Evolutionary conservation across 441 rosid species (phyloP), one percentile per base, ranked within the genome.

Genomic region (Aquilaria agallochum): DNA sequence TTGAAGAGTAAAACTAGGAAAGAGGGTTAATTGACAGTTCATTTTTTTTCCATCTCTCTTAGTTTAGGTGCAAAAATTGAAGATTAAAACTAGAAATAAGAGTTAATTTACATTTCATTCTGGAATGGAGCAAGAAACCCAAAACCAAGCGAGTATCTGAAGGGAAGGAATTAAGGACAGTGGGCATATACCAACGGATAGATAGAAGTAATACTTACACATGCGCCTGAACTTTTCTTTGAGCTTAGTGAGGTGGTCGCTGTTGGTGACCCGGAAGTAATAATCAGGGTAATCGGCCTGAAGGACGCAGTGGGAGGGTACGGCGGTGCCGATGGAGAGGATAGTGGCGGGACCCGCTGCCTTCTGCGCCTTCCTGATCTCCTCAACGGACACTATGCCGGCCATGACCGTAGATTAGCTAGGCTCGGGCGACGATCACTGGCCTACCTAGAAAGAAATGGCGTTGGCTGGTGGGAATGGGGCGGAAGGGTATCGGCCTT

Each of bases 311-410:
- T 76, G 55, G 9, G 65, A 56, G 5, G 83, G 83, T n/a, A 65
- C 69, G 31, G 83, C 83, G 0, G 83, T 76, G 47, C 76, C 83
- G 3, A 79, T 79, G 5, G 74, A 74, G 51, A 79, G 57, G n/a
- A 79, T 63, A 15, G 70, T 62, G 12, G 83, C 83, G 0, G 76
- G 68, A 15, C 83, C 83, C 45, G 68, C 67, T 0, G 80, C 74
- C 65, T 74, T 66, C 9, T 76, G 80, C 2, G 78, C 74, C 65
- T 65, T 59, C 46, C 80, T 70, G 70, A 79, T 73, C 66, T 65
- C 78, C 53, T 73, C 72, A 14, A 75, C 55, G 1, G 72, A 66
- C 10, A 42, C 52, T 0, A 59, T 7, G 5, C 50, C 53, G 49
- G 46, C 53, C 55, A 31, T 59, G 20, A 14, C 11, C 48, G 50